Evolutionary conservation across 169 alveolate species (phyloP).

Genomic region (Plasmodium adleri): DNA sequence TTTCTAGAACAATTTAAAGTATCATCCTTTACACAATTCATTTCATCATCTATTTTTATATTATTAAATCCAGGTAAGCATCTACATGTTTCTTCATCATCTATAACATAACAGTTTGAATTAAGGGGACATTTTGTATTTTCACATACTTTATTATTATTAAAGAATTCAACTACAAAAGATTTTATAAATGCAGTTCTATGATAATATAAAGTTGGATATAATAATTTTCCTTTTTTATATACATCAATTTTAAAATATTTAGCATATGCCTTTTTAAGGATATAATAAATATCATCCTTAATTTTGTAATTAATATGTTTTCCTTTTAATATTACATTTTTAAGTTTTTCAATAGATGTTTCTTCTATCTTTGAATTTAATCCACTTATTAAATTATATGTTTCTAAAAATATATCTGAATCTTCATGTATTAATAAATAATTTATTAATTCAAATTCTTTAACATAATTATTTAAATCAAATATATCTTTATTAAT

Average conservation of each 20-base stretch:
- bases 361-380: constrained; percentile 14
- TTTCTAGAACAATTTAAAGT: constrained; percentile 23
- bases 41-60: constrained; percentile 1
- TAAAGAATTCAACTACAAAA: constrained; percentile 5
- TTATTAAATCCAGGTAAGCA: constrained; percentile 51
- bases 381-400: neutral
- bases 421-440: constrained; percentile 6
- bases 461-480: constrained; percentile 19
- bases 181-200: neutral
- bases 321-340: constrained; percentile 1
- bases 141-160: constrained; percentile 37
- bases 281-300: constrained; percentile 29
- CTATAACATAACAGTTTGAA: constrained; percentile 60
- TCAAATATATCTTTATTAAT: constrained; percentile 29
- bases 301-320: constrained; percentile 54
- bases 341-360: neutral
- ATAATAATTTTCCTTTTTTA: constrained; percentile 16
- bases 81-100: constrained; percentile 48
- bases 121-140: constrained; percentile 32
- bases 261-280: constrained; percentile 20
- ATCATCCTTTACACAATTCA: constrained; percentile 31
- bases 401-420: constrained; percentile 3
- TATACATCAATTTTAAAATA: constrained; percentile 41
- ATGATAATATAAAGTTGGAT: constrained; percentile 17
- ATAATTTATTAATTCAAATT: constrained; percentile 40